phyloP scores from a whole-genome alignment of 306 rosid species.

The Begonia fuchsioides region DNA sequence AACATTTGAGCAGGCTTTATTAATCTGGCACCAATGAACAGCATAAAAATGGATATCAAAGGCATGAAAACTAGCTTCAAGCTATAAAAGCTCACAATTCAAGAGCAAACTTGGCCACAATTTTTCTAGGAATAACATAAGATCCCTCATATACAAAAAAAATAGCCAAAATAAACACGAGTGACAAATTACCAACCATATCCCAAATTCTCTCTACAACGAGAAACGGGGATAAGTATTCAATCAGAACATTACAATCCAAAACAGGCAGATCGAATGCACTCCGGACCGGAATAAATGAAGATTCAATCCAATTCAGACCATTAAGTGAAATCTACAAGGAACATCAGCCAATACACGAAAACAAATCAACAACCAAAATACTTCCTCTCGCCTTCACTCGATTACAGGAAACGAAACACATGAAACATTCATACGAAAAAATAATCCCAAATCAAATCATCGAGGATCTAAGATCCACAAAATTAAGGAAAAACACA shows the following conservation, averaged over 20 bases:
- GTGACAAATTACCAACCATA: too few species aligned
- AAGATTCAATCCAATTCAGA: conserved; percentile 5
- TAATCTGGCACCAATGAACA: too few species aligned
- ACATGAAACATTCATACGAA: neutral
- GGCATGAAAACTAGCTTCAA: too few species aligned
- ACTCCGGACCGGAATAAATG: conserved; percentile 3
- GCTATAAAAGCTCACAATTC: too few species aligned
- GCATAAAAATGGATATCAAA: too few species aligned
- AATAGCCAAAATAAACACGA: conserved; percentile 1
- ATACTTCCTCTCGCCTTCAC: conserved; percentile 1
- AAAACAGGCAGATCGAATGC: conserved; percentile 22
- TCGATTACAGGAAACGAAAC: conserved; percentile 5
- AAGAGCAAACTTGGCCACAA: too few species aligned
- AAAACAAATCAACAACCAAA: neutral
- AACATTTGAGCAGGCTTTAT: conserved; percentile 4
- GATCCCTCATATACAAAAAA: too few species aligned
- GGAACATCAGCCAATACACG: conserved; percentile 3
- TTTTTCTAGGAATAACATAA: too few species aligned
- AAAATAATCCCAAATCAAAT: conserved; percentile 9
- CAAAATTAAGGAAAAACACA: neutral
- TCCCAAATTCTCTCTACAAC: too few species aligned
- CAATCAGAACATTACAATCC: too few species aligned
- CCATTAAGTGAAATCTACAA: conserved; percentile 1
- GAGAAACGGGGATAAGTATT: neutral
- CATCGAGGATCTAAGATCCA: conserved; percentile 20